phyloP scores from a whole-genome alignment of 2,329 filamentous ascomycete species.

The Arthrinium puccinioides region DNA sequence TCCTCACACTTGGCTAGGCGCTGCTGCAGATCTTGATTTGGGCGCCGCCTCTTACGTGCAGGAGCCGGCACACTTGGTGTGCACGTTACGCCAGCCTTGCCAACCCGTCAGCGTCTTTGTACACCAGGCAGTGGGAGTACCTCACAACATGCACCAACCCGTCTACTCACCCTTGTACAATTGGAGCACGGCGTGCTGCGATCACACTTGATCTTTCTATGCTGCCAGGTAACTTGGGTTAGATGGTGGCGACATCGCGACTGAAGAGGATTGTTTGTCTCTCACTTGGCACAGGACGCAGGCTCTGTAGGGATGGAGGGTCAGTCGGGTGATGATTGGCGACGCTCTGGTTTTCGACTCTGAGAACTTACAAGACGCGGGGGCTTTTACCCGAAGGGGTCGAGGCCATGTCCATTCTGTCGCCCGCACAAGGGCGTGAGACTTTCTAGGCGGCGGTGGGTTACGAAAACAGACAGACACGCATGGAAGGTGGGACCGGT shows the following conservation, averaged over 20 bases:
- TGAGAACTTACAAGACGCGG: slow-evolving; percentile 15
- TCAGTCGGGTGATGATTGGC: too few relatives aligned
- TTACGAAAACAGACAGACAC: too few relatives aligned
- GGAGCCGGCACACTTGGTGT: slow-evolving; percentile 54
- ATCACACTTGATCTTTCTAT: slow-evolving; percentile 56
- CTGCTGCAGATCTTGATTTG: slow-evolving; percentile 56
- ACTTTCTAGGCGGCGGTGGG: too few relatives aligned
- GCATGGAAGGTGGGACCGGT: too few relatives aligned
- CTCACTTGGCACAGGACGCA: slow-evolving; percentile 13
- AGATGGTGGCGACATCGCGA: background rate
- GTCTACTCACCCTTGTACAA: slow-evolving; percentile 45
- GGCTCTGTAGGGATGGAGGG: slow-evolving; percentile 10
- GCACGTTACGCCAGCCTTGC: slow-evolving; percentile 50
- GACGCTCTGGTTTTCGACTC: too few relatives aligned
- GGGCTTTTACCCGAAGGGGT: slow-evolving; percentile 18
- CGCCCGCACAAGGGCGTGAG: too few relatives aligned
- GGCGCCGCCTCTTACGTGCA: slow-evolving; percentile 49
- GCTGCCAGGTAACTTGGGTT: background rate
- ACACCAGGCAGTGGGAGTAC: too few relatives aligned
- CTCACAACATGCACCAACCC: too few relatives aligned
- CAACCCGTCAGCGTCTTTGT: slow-evolving; percentile 1
- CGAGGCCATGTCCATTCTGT: slow-evolving; percentile 15
- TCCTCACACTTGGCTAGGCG: slow-evolving; percentile 52
- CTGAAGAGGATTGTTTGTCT: background rate
- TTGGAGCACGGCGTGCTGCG: slow-evolving; percentile 52